Evolutionary conservation across 148 eudicot genomes (phyloP).

Genomic region (Hydrangea macrophylla): DNA sequence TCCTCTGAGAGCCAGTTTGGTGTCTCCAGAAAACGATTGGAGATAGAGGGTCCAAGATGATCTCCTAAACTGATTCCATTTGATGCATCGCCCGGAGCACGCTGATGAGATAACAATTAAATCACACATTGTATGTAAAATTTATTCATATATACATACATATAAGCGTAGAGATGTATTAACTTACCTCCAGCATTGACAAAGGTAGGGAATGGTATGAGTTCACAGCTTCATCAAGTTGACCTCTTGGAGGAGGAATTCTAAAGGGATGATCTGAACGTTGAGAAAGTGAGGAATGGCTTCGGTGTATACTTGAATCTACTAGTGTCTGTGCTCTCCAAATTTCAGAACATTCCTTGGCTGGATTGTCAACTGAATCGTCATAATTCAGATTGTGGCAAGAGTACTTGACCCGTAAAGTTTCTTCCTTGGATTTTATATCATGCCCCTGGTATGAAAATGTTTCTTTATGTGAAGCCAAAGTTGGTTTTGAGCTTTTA

Average conservation of each 20-base stretch:
- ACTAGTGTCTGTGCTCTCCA: constrained; percentile 20
- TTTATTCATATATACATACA: no score
- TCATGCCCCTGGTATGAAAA: constrained; percentile 10
- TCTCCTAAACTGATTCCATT: constrained; percentile 38
- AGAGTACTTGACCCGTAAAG: constrained; percentile 11
- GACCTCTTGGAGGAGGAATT: constrained; percentile 32
- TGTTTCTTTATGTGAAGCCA: constrained; percentile 3
- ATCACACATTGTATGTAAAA: background rate
- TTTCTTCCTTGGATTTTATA: constrained; percentile 7
- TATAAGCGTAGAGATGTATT: background rate
- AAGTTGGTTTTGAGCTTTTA: constrained; percentile 12
- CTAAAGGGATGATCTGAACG: constrained; percentile 34
- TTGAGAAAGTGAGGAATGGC: constrained; percentile 78
- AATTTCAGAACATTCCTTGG: constrained; percentile 17
- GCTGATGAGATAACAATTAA: constrained; percentile 25
- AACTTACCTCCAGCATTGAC: constrained; percentile 59
- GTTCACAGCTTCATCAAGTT: constrained; percentile 36
- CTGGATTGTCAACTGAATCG: constrained; percentile 10
- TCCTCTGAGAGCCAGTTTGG: constrained; percentile 83
- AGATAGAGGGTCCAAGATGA: constrained; percentile 26
- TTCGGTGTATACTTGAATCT: constrained; percentile 49
- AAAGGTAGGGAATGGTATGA: constrained; percentile 71
- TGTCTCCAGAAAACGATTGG: constrained; percentile 34
- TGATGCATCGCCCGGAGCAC: constrained; percentile 29
- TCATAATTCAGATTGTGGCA: constrained; percentile 3